Percentiles rank a stretch among this genome's conserved stretches.
These are phyloP conservation scores for Cordyceps javanica DNA, from an alignment of 2,329 filamentous ascomycete species.

Conservation along the genomic window DNA sequence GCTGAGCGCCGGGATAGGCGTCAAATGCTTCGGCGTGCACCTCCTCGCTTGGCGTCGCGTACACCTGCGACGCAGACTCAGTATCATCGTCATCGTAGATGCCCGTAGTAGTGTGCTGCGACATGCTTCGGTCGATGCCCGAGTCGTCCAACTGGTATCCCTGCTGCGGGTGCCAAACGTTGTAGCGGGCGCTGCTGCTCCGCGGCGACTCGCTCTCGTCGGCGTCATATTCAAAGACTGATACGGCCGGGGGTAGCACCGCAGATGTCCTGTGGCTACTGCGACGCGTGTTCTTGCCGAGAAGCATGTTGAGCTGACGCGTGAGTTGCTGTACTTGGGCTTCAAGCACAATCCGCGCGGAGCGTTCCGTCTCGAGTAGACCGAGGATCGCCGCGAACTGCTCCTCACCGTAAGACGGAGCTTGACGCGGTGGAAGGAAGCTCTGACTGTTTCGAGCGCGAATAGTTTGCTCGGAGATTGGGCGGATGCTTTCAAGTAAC, in stretches of 20 bases:
- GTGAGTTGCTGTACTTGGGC: conserved; percentile 48
- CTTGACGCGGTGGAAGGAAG: conserved; percentile 25
- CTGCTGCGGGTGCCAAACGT: conserved; percentile 4
- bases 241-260: conserved; percentile 18
- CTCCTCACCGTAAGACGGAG: conserved; percentile 33
- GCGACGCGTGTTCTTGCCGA: conserved; percentile 1
- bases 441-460: neutral
- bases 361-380: conserved; percentile 51
- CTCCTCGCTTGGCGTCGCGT: conserved; percentile 47
- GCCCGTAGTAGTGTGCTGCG: conserved; percentile 15
- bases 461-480: conserved; percentile 26
- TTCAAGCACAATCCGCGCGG: conserved; percentile 49
- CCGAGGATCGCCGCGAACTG: conserved; percentile 45
- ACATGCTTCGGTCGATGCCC: conserved; percentile 13
- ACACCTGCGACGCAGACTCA: conserved; percentile 41
- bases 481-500: conserved; percentile 21
- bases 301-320: conserved; percentile 39
- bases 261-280: neutral
- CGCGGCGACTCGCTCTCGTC: conserved; percentile 19
- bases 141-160: conserved; percentile 1
- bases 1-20: conserved; percentile 32
- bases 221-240: conserved; percentile 38
- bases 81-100: conserved; percentile 28
- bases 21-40: conserved; percentile 19
- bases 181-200: conserved; percentile 6